phyloP scores from a whole-genome alignment of 129 eudicot genomes.

The Centella asiatica region DNA sequence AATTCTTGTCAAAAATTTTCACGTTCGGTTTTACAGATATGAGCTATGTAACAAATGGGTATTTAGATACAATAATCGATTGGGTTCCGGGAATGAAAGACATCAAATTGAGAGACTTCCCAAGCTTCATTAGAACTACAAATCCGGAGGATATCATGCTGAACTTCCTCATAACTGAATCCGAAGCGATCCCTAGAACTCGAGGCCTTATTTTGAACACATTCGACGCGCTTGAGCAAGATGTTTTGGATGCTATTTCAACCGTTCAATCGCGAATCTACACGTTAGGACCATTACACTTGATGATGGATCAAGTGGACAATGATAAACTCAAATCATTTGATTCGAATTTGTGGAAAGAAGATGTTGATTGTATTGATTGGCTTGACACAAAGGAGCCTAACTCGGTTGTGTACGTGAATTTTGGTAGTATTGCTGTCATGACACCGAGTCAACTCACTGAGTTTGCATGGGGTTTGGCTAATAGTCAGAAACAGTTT shows the following conservation, averaged over 20 bases:
- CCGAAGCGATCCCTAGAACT: slow-evolving; percentile 13
- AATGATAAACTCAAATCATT: slow-evolving; percentile 26
- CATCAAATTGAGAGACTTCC: slow-evolving; percentile 44
- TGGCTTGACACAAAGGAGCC: slow-evolving; percentile 52
- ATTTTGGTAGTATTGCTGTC: slow-evolving; percentile 54
- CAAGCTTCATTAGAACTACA: slow-evolving; percentile 54
- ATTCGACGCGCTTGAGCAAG: slow-evolving; percentile 46
- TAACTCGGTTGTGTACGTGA: slow-evolving; percentile 51
- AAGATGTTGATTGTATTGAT: slow-evolving; percentile 37
- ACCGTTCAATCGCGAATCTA: slow-evolving; percentile 19
- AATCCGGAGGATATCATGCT: slow-evolving; percentile 43
- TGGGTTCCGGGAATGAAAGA: slow-evolving; percentile 54
- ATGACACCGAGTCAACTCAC: slow-evolving; percentile 39
- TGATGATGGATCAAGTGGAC: slow-evolving; percentile 25
- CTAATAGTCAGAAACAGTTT: slow-evolving; percentile 44
- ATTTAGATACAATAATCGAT: slow-evolving; percentile 39
- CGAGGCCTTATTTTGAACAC: slow-evolving; percentile 47
- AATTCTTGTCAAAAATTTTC: no score
- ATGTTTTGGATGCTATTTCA: slow-evolving; percentile 22
- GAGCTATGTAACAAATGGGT: slow-evolving; percentile 43
- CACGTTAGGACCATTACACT: slow-evolving; percentile 40
- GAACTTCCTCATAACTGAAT: slow-evolving; percentile 21
- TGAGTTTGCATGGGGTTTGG: slow-evolving; percentile 72
- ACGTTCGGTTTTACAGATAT: slow-evolving; percentile 25
- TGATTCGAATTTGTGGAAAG: slow-evolving; percentile 52